Conservation (phyloP, 2,329 filamentous ascomycete genomes). For the Fusarium avenaceum region DNA sequence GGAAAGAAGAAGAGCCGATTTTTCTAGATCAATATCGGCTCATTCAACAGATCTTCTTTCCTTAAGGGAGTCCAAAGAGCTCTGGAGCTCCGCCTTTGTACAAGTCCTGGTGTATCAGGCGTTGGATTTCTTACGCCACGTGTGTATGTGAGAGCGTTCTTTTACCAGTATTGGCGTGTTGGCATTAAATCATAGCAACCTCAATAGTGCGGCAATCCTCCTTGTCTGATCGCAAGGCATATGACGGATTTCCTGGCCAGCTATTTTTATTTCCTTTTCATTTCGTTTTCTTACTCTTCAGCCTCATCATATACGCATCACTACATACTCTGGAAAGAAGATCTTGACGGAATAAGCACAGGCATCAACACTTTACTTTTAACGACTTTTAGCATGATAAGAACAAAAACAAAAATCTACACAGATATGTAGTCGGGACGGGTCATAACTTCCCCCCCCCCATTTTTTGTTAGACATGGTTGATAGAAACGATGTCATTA, state of each 20-base stretch:
- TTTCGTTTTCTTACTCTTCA: slow-evolving; percentile 17
- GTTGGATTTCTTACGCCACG: slow-evolving; percentile 6
- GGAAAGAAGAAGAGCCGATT: slow-evolving; percentile 59
- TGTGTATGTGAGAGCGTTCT: slow-evolving; percentile 14
- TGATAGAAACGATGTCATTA: slow-evolving; percentile 46
- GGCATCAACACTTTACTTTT: slow-evolving; percentile 31
- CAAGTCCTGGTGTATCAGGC: slow-evolving; percentile 10
- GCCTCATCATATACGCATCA: slow-evolving; percentile 28
- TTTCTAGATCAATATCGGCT: slow-evolving; percentile 48
- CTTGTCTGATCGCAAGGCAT: slow-evolving; percentile 13
- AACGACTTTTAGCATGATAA: slow-evolving; percentile 49
- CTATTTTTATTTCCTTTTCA: slow-evolving; percentile 9
- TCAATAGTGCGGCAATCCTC: slow-evolving; percentile 13
- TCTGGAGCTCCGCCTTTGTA: slow-evolving; percentile 21
- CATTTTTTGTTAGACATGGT: slow-evolving; percentile 39
- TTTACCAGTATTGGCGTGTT: slow-evolving; percentile 17
- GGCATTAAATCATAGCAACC: slow-evolving; percentile 16
- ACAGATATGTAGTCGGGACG: slow-evolving; percentile 44
- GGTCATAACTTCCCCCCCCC: slow-evolving; percentile 16
- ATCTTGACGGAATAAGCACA: slow-evolving; percentile 32
- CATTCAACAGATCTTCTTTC: slow-evolving; percentile 16
- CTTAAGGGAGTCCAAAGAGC: slow-evolving; percentile 13
- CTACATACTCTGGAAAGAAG: slow-evolving; percentile 37
- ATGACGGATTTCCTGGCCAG: slow-evolving; percentile 27
- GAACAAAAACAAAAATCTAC: slow-evolving; percentile 45